These are phyloP conservation scores for Dothistroma septosporum DNA, from an alignment of 2,329 filamentous ascomycete genomes.

Conservation along the genomic window DNA sequence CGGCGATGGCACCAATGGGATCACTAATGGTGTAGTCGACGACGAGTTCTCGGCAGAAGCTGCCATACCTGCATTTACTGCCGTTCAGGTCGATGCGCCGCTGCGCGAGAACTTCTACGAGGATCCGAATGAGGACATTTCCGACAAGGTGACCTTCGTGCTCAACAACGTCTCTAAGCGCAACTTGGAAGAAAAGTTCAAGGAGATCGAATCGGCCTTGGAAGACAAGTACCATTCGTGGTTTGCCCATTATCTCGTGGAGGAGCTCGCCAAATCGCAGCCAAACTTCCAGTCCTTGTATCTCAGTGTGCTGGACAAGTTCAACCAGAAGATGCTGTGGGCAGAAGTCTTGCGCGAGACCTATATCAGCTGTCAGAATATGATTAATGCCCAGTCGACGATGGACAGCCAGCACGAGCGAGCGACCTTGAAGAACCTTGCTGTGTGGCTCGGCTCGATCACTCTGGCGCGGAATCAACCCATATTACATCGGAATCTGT, in stretches of 20 bases:
- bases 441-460: conserved; percentile 85
- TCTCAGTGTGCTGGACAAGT: conserved; percentile 78
- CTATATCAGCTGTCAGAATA: conserved; percentile 75
- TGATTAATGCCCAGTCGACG: conserved; percentile 86
- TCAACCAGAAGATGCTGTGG: conserved; percentile 76
- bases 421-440: conserved; percentile 86
- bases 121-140: conserved; percentile 76
- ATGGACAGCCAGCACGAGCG: conserved; percentile 80
- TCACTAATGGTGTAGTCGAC: conserved; percentile 69
- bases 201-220: conserved; percentile 73
- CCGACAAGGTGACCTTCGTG: conserved; percentile 92
- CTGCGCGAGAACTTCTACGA: conserved; percentile 63
- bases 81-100: conserved; percentile 71
- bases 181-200: conserved; percentile 79
- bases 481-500: conserved; percentile 93
- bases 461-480: conserved; percentile 92
- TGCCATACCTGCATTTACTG: conserved; percentile 66
- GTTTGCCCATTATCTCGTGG: conserved; percentile 93
- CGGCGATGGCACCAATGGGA: conserved; percentile 40
- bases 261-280: conserved; percentile 93
- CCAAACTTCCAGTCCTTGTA: conserved; percentile 95
- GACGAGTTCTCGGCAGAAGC: conserved; percentile 58
- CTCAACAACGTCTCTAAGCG: conserved; percentile 93
- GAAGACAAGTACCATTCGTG: conserved; percentile 83
- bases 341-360: conserved; percentile 89